Base-by-base conservation (phyloP, 805 yeast genomes). In the Grigorovia yakushimaensis region DNA sequence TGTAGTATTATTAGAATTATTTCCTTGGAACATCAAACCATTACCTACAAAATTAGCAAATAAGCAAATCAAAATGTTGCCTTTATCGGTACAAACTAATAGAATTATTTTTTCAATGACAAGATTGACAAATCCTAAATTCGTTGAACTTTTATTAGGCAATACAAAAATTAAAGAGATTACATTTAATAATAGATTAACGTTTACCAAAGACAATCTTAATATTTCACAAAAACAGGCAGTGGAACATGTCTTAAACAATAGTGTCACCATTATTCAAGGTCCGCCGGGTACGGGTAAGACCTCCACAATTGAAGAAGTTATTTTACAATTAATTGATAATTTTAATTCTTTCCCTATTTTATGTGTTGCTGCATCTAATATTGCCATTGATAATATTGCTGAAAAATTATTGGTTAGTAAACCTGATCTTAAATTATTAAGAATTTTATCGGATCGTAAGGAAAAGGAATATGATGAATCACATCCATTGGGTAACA, bases 211-310 rank as follows among this genome's bases (percentile, higher is more conserved):
- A 36, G 73, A 70, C n/a, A 59, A 71, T 1, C 71, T 79, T 50
- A 79, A 79, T 56, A 76, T 72, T 6, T 79, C 84, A 0, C 85
- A 79, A 50, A 76, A 76, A 51, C 68, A 69, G 30, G 81, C 82
- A 2, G 57, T 69, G 39, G 80, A 77, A 50, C 74, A 78, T 40
- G 80, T 72, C 7, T 61, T 73, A 49, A 74, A 70, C 57, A 77
- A 69, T 56, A 67, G 73, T 20, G 74, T 72, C 39, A 78, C 80
- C 2, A 54, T 83, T 17, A 69, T 84, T 18, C 89, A 82, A 61
- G 91, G 89, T 2, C 91, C 91, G 1, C 89, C 89, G 2, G 91
- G 89, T 13, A 84, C 91, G 0, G 91, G 91, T 47, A 83, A 83
- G 60, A 84, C 91, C 0, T 78, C 81, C 42, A 83, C 88, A 0